phyloP scores from a whole-genome alignment of 2,329 filamentous ascomycete species.

The Xylaria sp. region DNA sequence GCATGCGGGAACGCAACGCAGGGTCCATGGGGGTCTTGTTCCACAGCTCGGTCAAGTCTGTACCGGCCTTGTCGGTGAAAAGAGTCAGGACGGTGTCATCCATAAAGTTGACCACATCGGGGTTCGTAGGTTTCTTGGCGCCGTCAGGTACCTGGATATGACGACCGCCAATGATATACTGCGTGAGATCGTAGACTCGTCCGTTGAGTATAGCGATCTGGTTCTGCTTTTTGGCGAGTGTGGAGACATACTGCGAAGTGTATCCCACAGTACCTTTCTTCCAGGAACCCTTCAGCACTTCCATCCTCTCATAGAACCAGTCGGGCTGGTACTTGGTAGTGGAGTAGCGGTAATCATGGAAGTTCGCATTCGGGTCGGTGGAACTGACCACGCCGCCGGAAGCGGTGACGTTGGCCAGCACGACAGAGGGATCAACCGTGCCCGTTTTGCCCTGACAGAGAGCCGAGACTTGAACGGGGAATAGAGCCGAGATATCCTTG shows the following conservation, averaged over 20 bases:
- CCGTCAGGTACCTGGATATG: slow-evolving; percentile 67
- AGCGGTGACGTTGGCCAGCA: slow-evolving; percentile 80
- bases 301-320: slow-evolving; percentile 93
- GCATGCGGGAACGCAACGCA: slow-evolving; percentile 72
- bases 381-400: slow-evolving; percentile 71
- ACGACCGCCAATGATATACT: slow-evolving; percentile 81
- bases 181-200: slow-evolving; percentile 88
- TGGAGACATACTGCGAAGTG: slow-evolving; percentile 78
- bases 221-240: slow-evolving; percentile 69
- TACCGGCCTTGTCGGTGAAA: slow-evolving; percentile 79
- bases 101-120: slow-evolving; percentile 81
- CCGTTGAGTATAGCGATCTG: slow-evolving; percentile 81
- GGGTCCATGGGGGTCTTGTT: slow-evolving; percentile 70
- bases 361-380: slow-evolving; percentile 77
- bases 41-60: slow-evolving; percentile 87
- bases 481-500: slow-evolving; percentile 84
- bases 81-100: slow-evolving; percentile 75
- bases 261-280: slow-evolving; percentile 90
- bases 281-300: slow-evolving; percentile 78
- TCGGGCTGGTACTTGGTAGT: slow-evolving; percentile 84
- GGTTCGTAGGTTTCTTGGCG: slow-evolving; percentile 54
- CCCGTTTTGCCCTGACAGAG: slow-evolving; percentile 83
- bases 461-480: slow-evolving; percentile 93
- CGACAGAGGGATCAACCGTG: slow-evolving; percentile 73
- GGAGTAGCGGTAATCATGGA: slow-evolving; percentile 92